Conservation (phyloP, 2,329 filamentous ascomycete genomes). For the Chaetomiaceae sp. region DNA sequence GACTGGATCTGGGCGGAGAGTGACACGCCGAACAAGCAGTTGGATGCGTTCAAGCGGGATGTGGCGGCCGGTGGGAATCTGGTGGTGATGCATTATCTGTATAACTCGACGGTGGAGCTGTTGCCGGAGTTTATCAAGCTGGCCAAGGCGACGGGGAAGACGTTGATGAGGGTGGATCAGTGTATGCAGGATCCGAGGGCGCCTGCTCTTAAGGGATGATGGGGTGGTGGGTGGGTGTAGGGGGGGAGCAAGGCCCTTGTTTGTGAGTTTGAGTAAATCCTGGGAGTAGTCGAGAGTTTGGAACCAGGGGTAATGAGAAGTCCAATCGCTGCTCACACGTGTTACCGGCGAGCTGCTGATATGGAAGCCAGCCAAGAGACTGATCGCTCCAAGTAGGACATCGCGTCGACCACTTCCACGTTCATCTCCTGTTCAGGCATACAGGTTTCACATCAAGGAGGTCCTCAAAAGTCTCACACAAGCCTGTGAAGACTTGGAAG, state of each 20-base stretch:
- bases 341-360: no score
- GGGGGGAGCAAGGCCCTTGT: neutral
- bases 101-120: constrained; percentile 59
- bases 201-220: constrained; percentile 25
- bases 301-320: no score
- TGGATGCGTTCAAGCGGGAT: constrained; percentile 61
- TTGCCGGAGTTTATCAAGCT: constrained; percentile 60
- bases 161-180: constrained; percentile 37
- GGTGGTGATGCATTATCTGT: constrained; percentile 67
- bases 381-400: no score
- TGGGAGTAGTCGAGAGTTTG: no score
- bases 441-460: no score
- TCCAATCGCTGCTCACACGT: no score
- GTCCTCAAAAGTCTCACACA: no score
- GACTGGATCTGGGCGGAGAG: constrained; percentile 65
- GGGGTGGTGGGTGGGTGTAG: neutral
- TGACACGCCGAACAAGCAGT: constrained; percentile 60
- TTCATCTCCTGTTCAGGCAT: no score
- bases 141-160: constrained; percentile 59
- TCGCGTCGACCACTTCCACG: no score
- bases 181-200: constrained; percentile 36
- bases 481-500: no score
- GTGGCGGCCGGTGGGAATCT: constrained; percentile 58
- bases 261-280: neutral
- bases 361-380: no score